Conservation (phyloP, 2,329 filamentous ascomycete genomes). For the Microdochium paspali region DNA sequence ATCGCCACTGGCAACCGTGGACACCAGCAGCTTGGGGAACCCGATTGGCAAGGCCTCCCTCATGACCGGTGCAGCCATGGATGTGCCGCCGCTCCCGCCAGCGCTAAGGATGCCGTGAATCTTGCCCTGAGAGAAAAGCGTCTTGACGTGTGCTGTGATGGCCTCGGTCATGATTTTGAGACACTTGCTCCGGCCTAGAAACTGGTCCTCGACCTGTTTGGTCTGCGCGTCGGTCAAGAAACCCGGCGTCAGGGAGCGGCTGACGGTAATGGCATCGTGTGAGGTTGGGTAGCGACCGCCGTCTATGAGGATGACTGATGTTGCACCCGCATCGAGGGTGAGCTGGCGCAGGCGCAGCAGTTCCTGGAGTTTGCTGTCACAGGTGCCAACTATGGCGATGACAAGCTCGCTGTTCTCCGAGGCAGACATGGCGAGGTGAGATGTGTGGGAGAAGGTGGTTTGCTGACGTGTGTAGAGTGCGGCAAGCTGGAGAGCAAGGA, state of each 20-base stretch:
- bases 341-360: constrained; percentile 40
- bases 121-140: constrained; percentile 22
- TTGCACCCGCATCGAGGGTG: constrained; percentile 22
- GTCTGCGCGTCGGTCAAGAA: constrained; percentile 21
- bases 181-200: constrained; percentile 41
- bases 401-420: constrained; percentile 8
- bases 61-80: constrained; percentile 52
- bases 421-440: background rate
- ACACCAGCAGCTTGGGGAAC: constrained; percentile 62
- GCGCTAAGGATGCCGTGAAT: constrained; percentile 50
- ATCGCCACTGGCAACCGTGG: constrained; percentile 60
- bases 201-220: constrained; percentile 16
- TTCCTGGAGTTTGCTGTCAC: constrained; percentile 54
- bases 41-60: constrained; percentile 50
- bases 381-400: constrained; percentile 49
- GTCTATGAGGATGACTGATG: constrained; percentile 40
- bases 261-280: constrained; percentile 35
- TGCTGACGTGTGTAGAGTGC: too few relatives aligned
- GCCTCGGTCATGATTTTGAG: constrained; percentile 44
- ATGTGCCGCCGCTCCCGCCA: constrained; percentile 55
- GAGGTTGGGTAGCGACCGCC: constrained; percentile 36
- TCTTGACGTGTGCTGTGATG: constrained; percentile 30
- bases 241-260: constrained; percentile 27
- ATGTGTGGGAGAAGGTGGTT: background rate
- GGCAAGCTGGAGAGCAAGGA: too few relatives aligned